Conservation (phyloP, 495 filamentous ascomycete genomes). For the Penicillium maclennaniae region DNA sequence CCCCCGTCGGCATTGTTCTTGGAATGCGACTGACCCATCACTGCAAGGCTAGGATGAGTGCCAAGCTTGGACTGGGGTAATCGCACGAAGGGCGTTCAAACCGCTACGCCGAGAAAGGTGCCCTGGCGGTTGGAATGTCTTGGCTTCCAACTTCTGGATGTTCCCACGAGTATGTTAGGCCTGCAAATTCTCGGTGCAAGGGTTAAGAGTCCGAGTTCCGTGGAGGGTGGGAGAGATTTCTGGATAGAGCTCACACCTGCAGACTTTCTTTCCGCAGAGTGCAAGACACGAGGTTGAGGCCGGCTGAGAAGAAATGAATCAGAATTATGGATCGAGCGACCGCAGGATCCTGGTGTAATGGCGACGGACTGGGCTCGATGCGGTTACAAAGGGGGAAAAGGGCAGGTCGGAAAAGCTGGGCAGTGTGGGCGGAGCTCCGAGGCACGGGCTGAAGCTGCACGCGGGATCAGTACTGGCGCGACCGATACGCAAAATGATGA, state of each 20-base stretch:
- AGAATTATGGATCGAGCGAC: background rate
- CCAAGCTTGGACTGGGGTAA: conserved; percentile 31
- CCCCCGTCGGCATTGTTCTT: conserved; percentile 60
- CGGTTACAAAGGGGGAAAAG: background rate
- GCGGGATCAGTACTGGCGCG: conserved; percentile 18
- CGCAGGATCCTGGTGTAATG: background rate
- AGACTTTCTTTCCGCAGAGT: background rate
- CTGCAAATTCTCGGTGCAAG: conserved; percentile 9
- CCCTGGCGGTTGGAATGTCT: conserved; percentile 38
- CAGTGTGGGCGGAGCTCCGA: conserved; percentile 17
- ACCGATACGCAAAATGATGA: conserved; percentile 3
- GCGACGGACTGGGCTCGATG: background rate
- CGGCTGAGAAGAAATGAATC: background rate
- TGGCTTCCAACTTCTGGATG: conserved; percentile 24
- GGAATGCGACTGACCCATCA: conserved; percentile 91
- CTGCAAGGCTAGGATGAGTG: conserved; percentile 36
- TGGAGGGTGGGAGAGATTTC: background rate
- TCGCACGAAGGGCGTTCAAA: conserved; percentile 27
- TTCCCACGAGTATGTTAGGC: conserved; percentile 23
- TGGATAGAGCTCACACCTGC: background rate
- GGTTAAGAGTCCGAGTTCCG: background rate
- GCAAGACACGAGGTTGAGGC: background rate
- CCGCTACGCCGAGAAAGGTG: conserved; percentile 24
- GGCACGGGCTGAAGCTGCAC: conserved; percentile 18
- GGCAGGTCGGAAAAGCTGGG: conserved; percentile 5